phyloP scores from a whole-genome alignment of 805 yeast genomes.

The Zygoascus flipseniorum region DNA sequence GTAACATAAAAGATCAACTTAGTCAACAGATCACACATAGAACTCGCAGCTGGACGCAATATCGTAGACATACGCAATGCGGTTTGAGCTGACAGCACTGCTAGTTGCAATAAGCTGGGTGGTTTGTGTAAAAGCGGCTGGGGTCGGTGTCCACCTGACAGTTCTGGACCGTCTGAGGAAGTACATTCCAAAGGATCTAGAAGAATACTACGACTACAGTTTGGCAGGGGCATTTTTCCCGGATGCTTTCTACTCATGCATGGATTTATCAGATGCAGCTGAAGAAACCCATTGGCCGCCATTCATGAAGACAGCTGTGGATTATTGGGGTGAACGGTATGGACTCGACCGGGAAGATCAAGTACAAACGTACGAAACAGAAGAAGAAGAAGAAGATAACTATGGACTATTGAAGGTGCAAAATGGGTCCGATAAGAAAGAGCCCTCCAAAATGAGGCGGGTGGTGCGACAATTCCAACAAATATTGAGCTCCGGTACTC shows the following conservation, averaged over 20 bases:
- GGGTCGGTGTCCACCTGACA: slow-evolving; percentile 12
- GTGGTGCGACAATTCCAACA: not conserved
- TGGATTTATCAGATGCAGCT: slow-evolving; percentile 42
- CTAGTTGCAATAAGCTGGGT: not conserved
- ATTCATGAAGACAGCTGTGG: slow-evolving; percentile 40
- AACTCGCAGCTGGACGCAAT: not conserved
- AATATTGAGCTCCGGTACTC: not conserved
- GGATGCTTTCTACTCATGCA: slow-evolving; percentile 57
- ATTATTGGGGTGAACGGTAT: slow-evolving; percentile 33
- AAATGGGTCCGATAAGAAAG: not conserved
- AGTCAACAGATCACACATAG: not conserved
- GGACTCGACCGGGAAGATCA: not conserved
- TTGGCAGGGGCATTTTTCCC: slow-evolving; percentile 62
- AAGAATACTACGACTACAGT: slow-evolving; percentile 2
- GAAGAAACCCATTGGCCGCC: slow-evolving; percentile 70
- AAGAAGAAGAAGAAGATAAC: not conserved
- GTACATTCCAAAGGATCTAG: slow-evolving; percentile 10
- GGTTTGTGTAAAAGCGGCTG: not conserved
- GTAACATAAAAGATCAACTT: not conserved
- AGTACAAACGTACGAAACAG: not conserved
- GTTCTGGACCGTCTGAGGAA: slow-evolving; percentile 7
- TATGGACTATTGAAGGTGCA: not conserved
- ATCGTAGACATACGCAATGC: not conserved
- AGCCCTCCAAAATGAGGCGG: not conserved
- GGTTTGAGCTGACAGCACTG: not conserved